Conservation (phyloP, 257 asterid species). For the Henckelia pumila region DNA sequence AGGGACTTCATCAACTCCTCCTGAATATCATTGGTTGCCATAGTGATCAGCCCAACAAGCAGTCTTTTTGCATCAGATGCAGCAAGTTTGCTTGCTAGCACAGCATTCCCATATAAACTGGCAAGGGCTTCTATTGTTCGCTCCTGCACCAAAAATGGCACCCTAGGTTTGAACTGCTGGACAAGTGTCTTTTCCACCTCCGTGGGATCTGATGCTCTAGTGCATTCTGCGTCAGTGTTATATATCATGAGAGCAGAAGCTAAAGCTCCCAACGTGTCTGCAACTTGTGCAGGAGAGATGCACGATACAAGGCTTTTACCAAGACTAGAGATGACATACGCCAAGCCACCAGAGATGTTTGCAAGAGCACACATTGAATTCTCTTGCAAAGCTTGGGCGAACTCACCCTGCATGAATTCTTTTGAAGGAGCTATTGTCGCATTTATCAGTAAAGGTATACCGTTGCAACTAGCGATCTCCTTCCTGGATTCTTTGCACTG, state of each 20-base stretch:
- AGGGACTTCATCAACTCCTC: conserved; percentile 86
- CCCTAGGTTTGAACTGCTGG: conserved; percentile 65
- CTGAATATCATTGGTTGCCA: conserved; percentile 89
- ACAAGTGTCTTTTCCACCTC: conserved; percentile 88
- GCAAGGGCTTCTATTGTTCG: conserved; percentile 98
- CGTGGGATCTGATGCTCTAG: conserved; percentile 81
- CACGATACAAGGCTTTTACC: conserved; percentile 99
- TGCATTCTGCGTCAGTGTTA: conserved; percentile 70
- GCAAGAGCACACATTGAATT: conserved; percentile 99
- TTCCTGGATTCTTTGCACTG: conserved; percentile 85
- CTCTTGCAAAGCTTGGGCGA: conserved; percentile 99
- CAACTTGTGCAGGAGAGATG: conserved; percentile 87
- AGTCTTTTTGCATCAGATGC: conserved; percentile 91
- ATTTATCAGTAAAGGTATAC: conserved; percentile 89
- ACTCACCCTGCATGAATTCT: conserved; percentile 99
- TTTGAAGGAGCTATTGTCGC: conserved; percentile 99
- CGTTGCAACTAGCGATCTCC: conserved; percentile 81
- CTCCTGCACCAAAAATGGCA: conserved; percentile 83
- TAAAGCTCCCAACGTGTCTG: conserved; percentile 95
- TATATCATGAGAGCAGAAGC: conserved; percentile 99
- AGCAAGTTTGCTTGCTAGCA: conserved; percentile 73
- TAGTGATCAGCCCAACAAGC: conserved; percentile 89
- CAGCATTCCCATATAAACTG: conserved; percentile 82
- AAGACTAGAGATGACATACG: conserved; percentile 91
- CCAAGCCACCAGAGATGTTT: conserved; percentile 95